Percentiles rank a stretch among this genome's conserved stretches.
phyloP scores from a whole-genome alignment of 2,329 filamentous ascomycete species.

The Domatiomyces globalis region DNA sequence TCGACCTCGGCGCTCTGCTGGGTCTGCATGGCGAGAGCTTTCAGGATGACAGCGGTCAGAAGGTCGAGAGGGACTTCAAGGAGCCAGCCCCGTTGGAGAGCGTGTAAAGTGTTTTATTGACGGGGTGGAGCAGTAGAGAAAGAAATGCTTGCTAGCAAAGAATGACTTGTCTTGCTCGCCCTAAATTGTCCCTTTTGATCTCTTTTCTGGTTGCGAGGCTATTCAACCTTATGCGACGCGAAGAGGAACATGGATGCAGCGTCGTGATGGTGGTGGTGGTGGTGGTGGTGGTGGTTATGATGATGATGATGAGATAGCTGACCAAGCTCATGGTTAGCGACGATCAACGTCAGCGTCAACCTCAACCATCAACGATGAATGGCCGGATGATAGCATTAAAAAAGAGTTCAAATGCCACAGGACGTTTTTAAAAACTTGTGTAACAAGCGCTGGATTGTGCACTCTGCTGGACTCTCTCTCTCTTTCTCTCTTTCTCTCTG shows the following conservation, averaged over 20 bases:
- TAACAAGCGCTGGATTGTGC: no score
- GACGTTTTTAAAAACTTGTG: no score
- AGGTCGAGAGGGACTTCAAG: constrained; percentile 99
- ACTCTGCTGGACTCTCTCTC: constrained; percentile 5
- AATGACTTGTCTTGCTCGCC: not conserved
- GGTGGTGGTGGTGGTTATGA: no score
- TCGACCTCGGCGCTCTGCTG: constrained; percentile 92
- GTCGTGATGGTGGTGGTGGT: no score
- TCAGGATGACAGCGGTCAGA: constrained; percentile 92
- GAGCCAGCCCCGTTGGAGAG: constrained; percentile 77
- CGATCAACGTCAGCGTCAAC: not conserved
- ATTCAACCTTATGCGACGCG: not conserved
- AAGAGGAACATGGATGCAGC: not conserved
- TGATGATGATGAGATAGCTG: no score
- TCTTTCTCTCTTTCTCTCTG: constrained; percentile 16
- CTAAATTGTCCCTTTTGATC: not conserved
- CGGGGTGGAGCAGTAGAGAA: not conserved
- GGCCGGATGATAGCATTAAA: not conserved
- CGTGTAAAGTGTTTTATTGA: constrained; percentile 49
- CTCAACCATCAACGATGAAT: not conserved
- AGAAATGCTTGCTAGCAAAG: not conserved
- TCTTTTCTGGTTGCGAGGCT: not conserved
- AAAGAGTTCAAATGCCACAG: not conserved
- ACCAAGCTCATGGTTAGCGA: no score
- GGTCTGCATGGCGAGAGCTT: constrained; percentile 94